Conservation (phyloP, 495 filamentous ascomycete genomes). For the Penicillium macrosclerotiorum region DNA sequence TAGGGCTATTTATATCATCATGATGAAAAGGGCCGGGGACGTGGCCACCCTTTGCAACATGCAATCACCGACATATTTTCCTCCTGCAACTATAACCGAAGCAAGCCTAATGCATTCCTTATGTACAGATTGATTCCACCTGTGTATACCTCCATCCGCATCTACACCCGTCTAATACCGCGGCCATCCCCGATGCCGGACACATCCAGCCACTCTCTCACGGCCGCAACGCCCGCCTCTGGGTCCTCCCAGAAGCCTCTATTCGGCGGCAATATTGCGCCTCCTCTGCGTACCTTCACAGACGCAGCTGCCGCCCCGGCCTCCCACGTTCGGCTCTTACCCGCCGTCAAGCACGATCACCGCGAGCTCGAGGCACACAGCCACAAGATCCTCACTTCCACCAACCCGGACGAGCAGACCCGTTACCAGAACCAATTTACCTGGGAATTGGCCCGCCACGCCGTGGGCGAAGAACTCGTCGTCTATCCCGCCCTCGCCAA, state of each 20-base stretch:
- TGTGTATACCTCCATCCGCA: background rate
- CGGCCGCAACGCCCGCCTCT: constrained; percentile 1
- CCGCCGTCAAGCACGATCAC: constrained; percentile 60
- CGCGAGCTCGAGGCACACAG: constrained; percentile 55
- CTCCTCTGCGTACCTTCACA: constrained; percentile 11
- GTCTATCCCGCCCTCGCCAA: constrained; percentile 64
- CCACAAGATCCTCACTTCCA: constrained; percentile 50
- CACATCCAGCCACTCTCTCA: constrained; percentile 1
- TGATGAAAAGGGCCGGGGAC: constrained; percentile 7
- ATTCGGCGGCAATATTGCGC: constrained; percentile 5
- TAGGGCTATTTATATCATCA: constrained; percentile 10
- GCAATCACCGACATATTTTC: no score
- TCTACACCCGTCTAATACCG: no score
- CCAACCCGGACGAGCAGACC: constrained; percentile 46
- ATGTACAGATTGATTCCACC: background rate
- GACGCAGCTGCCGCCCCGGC: constrained; percentile 4
- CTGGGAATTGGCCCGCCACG: constrained; percentile 65
- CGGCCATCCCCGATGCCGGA: constrained; percentile 5
- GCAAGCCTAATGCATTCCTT: no score
- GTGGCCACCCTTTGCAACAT: background rate
- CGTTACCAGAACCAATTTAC: constrained; percentile 62
- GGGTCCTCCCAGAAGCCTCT: background rate
- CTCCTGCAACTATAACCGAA: no score
- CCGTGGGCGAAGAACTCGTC: constrained; percentile 61
- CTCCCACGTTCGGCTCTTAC: constrained; percentile 34